Base-by-base conservation (phyloP, 352 stramenopile genomes). In the Phytophthora capsici region DNA sequence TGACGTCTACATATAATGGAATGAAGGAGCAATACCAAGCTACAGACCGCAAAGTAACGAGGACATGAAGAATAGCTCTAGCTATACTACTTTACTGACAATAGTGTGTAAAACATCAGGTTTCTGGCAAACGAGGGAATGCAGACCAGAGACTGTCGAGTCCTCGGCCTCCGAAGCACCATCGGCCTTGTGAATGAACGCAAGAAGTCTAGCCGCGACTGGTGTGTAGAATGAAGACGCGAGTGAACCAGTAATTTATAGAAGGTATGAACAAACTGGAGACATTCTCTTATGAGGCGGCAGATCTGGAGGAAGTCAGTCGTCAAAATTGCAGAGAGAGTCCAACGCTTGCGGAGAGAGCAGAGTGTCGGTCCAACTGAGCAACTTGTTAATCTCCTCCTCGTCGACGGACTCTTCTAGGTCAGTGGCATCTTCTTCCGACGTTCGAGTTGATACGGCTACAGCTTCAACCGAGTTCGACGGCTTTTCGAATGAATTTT, bases 331-430 rank as follows among this genome's bases (percentile, higher is more conserved):
- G 36, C 49, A 66, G n/a, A 88, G 74, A 0, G 50, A 65, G 9
- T 87, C 79, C 41, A 89, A 69, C 2, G 73, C 64, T 49, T 70
- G 64, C 12, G 78, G 76, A 6, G 78, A 82, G 3, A 84, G 59
- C 9, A 93, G 57, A 5, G 70, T 89, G 60, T 94, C 84, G 6
- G 87, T 95, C 85, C 85, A 93, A 51, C 90, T 80, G 6, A 95
- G 73, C 19, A 95, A 70, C 20, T 86, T 77, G 50, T 93, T 93
- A 13, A 93, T 69, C 53, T 84, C 84, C 16, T 91, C 82, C 74
- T 93, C 82, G 37, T 93, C 80, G 9, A 95, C 53, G 12, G 83
- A 93, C 25, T 88, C 82, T 3, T 95, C 85, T 6, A 87, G 45
- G 23, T 88, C 67, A n/a, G 63, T 53, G 28, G 58, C 46, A 38